Percentiles rank a stretch among this genome's conserved stretches.
These are phyloP conservation scores for Dacryopinax primogenitus DNA, from an alignment of 768 basidiomycete species.

Conservation along the genomic window DNA sequence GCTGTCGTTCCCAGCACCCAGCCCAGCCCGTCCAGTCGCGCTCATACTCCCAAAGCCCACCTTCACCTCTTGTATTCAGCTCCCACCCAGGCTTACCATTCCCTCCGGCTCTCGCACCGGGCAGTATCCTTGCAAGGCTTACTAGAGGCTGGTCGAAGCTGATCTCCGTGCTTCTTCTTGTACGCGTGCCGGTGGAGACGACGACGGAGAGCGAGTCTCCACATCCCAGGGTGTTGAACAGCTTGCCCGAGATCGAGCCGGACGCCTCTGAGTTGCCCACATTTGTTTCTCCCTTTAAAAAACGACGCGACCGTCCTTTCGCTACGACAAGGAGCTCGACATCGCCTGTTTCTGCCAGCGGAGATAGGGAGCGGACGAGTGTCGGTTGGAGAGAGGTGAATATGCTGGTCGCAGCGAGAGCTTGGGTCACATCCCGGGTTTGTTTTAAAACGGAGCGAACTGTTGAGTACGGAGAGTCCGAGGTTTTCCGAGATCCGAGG, in stretches of 20 bases:
- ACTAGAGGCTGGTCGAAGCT: slow-evolving; percentile 29
- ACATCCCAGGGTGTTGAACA: slow-evolving; percentile 83
- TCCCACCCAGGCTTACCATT: slow-evolving; percentile 15
- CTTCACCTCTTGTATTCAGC: slow-evolving; percentile 55
- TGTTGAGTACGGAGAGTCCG: slow-evolving; percentile 27
- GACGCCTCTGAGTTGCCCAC: slow-evolving; percentile 75
- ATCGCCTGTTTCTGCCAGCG: slow-evolving; percentile 43
- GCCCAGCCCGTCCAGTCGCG: slow-evolving; percentile 71
- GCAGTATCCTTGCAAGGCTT: slow-evolving; percentile 13
- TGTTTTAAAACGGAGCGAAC: slow-evolving; percentile 60
- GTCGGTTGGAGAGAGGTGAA: slow-evolving; percentile 55
- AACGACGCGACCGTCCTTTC: slow-evolving; percentile 62
- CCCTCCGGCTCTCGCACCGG: not conserved
- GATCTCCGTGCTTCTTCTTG: slow-evolving; percentile 59
- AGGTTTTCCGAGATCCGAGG: slow-evolving; percentile 25
- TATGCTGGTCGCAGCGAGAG: slow-evolving; percentile 61
- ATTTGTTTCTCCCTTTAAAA: slow-evolving; percentile 73
- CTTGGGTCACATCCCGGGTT: slow-evolving; percentile 49
- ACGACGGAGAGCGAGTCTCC: slow-evolving; percentile 80
- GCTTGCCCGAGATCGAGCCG: slow-evolving; percentile 53
- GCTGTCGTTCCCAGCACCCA: slow-evolving; percentile 50
- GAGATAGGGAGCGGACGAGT: slow-evolving; percentile 45
- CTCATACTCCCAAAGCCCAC: slow-evolving; percentile 60
- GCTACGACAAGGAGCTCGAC: slow-evolving; percentile 65
- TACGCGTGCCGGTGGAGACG: slow-evolving; percentile 74